Percentiles rank a stretch among this genome's conserved stretches.
Conservation (phyloP, 2,329 filamentous ascomycete genomes). For the Kalmusia sp. region DNA sequence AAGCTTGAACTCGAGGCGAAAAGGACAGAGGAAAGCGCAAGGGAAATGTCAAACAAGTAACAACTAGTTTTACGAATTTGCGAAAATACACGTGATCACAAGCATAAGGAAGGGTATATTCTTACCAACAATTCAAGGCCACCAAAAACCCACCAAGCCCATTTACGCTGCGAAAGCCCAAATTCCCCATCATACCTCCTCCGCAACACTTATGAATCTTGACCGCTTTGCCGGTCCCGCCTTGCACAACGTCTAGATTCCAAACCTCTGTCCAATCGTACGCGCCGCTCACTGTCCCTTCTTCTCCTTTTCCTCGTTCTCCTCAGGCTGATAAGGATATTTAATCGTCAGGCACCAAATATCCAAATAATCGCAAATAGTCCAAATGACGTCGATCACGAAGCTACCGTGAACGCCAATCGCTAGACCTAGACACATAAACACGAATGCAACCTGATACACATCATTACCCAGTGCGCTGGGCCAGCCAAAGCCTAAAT, state of each 20-base stretch:
- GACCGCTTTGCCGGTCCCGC: too few relatives aligned
- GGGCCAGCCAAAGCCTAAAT: constrained; percentile 54
- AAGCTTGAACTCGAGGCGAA: too few relatives aligned
- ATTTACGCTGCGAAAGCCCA: too few relatives aligned
- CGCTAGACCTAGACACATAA: constrained; percentile 82
- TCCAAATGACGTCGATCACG: constrained; percentile 94
- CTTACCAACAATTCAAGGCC: background rate
- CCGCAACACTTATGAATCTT: too few relatives aligned
- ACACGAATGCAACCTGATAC: constrained; percentile 93
- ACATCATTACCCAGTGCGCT: constrained; percentile 62
- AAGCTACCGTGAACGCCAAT: constrained; percentile 97
- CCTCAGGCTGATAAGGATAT: constrained; percentile 66
- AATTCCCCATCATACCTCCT: too few relatives aligned
- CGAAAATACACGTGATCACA: too few relatives aligned
- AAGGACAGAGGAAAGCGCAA: too few relatives aligned
- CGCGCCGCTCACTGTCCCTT: constrained; percentile 27
- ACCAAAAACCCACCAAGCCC: too few relatives aligned
- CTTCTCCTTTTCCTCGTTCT: constrained; percentile 29
- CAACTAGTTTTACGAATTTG: too few relatives aligned
- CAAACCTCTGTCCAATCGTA: too few relatives aligned
- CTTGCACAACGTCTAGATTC: too few relatives aligned
- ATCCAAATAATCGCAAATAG: constrained; percentile 96
- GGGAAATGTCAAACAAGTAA: too few relatives aligned
- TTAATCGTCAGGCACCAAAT: constrained; percentile 99
- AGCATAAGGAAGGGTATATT: background rate